Conservation (phyloP, 2,329 filamentous ascomycete genomes). For the Ceratocystis eucalypticola region DNA sequence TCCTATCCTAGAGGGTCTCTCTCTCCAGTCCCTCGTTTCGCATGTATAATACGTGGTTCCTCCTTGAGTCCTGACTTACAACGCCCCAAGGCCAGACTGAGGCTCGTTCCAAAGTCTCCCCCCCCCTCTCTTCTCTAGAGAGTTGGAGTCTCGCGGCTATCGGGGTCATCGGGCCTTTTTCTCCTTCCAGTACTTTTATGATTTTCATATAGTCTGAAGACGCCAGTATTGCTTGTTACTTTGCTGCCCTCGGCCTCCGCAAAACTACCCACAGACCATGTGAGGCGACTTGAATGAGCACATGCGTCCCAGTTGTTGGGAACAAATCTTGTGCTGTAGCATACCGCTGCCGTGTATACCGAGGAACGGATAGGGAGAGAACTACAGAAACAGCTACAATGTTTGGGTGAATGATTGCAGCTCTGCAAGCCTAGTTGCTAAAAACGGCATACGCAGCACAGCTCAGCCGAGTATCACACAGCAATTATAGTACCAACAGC, state of each 20-base stretch:
- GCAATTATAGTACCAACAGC: neutral
- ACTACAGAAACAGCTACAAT: neutral
- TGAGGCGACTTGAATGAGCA: neutral
- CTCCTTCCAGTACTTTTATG: neutral
- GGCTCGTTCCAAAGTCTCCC: neutral
- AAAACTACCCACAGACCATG: neutral
- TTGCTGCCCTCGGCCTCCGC: neutral
- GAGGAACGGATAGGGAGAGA: neutral
- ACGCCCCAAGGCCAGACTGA: neutral
- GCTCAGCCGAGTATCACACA: neutral
- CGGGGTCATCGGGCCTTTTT: neutral
- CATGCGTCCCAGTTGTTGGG: neutral
- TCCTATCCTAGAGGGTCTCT: too few species aligned
- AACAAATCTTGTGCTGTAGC: neutral
- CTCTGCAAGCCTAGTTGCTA: neutral
- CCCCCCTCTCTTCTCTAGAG: neutral
- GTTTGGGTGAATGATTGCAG: neutral
- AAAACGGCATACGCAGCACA: neutral
- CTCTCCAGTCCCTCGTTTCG: neutral
- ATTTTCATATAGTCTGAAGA: neutral
- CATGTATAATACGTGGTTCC: neutral
- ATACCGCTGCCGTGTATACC: neutral
- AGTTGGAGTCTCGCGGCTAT: neutral
- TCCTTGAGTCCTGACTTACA: neutral
- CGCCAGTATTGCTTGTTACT: neutral